These are phyloP conservation scores for Melocanna baccifera DNA, from an alignment of 176 grass and related monocot species.

Conservation along the genomic window DNA sequence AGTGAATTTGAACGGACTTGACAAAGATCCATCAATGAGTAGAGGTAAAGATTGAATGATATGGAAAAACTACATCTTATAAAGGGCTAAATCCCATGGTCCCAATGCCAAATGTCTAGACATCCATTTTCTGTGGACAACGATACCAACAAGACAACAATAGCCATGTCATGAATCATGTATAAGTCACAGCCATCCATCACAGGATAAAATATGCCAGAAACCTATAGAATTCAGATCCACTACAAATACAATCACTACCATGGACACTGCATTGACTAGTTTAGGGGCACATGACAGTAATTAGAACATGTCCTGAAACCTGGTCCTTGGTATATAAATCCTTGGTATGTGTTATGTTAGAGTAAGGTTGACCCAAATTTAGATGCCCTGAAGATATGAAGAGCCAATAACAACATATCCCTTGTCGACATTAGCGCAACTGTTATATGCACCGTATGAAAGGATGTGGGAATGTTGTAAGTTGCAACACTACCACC, in stretches of 20 bases:
- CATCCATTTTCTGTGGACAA: too few relatives aligned
- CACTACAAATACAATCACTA: slow-evolving; percentile 4
- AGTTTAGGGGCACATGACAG: slow-evolving; percentile 8
- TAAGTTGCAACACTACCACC: background rate
- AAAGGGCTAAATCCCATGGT: too few relatives aligned
- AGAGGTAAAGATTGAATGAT: too few relatives aligned
- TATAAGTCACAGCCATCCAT: slow-evolving; percentile 2
- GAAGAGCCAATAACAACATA: background rate
- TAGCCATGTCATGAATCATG: background rate
- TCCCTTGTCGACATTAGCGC: background rate
- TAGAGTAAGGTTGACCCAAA: background rate
- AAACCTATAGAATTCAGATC: background rate
- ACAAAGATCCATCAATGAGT: too few relatives aligned
- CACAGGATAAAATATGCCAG: background rate
- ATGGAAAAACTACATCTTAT: too few relatives aligned
- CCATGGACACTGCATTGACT: background rate
- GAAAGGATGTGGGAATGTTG: slow-evolving; percentile 3
- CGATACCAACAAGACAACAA: background rate
- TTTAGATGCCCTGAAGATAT: background rate
- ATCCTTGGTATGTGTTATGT: background rate
- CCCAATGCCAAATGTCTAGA: too few relatives aligned
- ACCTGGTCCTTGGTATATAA: background rate
- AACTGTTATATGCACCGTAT: background rate
- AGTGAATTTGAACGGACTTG: too few relatives aligned
- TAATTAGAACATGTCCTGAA: background rate